A percentile compares a stretch with the other conserved stretches of the same genome.
phyloP scores from a whole-genome alignment of 257 asterid species.

The Scutellaria barbata region DNA sequence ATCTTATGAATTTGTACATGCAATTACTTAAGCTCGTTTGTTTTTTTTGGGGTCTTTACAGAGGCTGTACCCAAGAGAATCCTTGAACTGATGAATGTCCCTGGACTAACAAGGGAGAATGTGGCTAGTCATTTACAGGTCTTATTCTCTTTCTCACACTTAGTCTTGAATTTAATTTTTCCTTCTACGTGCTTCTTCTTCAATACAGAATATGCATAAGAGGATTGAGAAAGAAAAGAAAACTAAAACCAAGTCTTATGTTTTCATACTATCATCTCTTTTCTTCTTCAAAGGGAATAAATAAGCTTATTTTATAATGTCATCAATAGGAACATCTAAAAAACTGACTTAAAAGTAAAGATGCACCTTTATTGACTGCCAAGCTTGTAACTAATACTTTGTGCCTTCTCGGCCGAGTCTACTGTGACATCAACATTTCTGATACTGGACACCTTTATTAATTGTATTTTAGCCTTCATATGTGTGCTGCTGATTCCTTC shows the following conservation, averaged over 20 bases:
- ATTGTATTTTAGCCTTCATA: background rate
- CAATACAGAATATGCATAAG: constrained; percentile 15
- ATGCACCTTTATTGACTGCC: background rate
- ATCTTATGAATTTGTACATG: constrained; percentile 11
- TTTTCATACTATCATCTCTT: constrained; percentile 3
- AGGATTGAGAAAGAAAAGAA: constrained; percentile 10
- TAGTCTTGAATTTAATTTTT: background rate
- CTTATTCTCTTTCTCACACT: constrained; percentile 15
- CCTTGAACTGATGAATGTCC: constrained; percentile 89
- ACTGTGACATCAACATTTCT: background rate
- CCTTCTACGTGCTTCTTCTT: constrained; percentile 3
- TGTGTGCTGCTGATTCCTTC: background rate
- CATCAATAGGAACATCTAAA: background rate
- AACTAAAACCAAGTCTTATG: background rate
- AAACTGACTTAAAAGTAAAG: background rate
- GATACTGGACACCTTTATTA: constrained; percentile 18
- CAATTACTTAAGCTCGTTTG: constrained; percentile 31
- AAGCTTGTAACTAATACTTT: background rate
- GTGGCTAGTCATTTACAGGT: constrained; percentile 98
- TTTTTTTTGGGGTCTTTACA: constrained; percentile 40
- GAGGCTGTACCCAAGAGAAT: constrained; percentile 94
- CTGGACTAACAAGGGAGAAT: constrained; percentile 82
- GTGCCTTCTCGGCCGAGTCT: background rate
- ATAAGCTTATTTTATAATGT: constrained; percentile 1
- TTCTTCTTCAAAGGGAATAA: background rate